Evolutionary conservation across 164 flowering plant genomes (phyloP), one percentile per base, ranked within the genome.

Genomic region (Aristolochia contorta): DNA sequence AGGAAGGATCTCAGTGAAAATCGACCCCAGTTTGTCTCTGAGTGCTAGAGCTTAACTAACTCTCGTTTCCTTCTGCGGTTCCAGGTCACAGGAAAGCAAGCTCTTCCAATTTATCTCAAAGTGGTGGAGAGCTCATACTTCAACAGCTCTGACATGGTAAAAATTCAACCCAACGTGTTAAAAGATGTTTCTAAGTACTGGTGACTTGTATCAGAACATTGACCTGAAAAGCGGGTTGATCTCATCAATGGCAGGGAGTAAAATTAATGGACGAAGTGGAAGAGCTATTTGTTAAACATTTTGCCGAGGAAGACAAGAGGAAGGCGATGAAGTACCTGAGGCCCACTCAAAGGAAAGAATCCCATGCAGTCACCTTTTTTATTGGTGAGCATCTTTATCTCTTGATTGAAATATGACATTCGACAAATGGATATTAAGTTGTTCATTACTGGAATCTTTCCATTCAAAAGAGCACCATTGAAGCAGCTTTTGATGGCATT

Each of bases 61-160:
- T 0, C 37, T 32, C 13, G 20, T 60, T 19, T 27, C 51, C n/a
- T 60, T 22, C n/a, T 22, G 15, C 27, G 59, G 54, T 72, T 67
- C 61, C 84, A 93, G 99, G 89, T 87, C 6, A 93, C 93, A 47
- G 87, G 67, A 53, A 85, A 90, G 75, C 77, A 90, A 77, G 85
- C 79, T 57, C 89, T 86, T 49, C 84, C 93, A 57, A 84, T 85
- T 59, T 93, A 93, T 72, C 81, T 88, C 10, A 85, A 73, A 82
- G 99, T 82, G 41, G 99, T 88, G 5, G 97, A 93, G 74, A 84
- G 89, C 71, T 90, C 99, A 50, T 85, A 87, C 69, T 93, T 93
- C 81, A 86, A 88, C 80, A 84, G 85, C 77, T 93, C 99, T 47
- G 89, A 88, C 76, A 84, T 82, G 97, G 96, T 81, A 77, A 74